Evolutionary conservation across 2,329 filamentous ascomycete genomes (phyloP), one percentile per base, ranked within the genome.

Genomic region (Fusarium multiceps): DNA sequence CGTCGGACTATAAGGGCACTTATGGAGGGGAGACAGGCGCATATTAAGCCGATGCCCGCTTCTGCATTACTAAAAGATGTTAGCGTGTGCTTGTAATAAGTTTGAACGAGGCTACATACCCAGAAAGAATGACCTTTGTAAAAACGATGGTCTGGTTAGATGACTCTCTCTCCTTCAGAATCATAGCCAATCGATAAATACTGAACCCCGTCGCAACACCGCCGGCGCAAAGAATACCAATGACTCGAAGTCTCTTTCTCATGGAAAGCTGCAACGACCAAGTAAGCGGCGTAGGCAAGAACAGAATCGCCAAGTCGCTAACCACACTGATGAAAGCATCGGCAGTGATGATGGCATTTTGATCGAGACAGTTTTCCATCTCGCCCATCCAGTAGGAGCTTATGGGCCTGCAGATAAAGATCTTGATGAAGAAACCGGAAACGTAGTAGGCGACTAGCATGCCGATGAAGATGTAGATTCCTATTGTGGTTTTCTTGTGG

Each of bases 321-420:
- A 71, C 51, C 4, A 59, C 64, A n/a, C 69, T 71, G 10, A 71
- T 71, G 10, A 71, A 68, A 7, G 69, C 63, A 46, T 71, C 69
- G 1, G 69, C 69, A 0, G 69, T 71, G 20, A 71, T 71, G 7
- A 71, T 71, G 4, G 69, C 69, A 9, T 54, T 71, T 21, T 81
- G 78, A 43, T 82, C 63, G n/a, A 81, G 61, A 64, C 80, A 82
- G 20, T 78, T 78, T 4, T 68, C 61, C 20, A 54, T 37, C 4
- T 76, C 55, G 3, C 76, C 73, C 7, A 63, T 56, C 82, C 82
- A 84, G 64, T 82, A 84, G 1, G 76, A 78, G 4, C 72, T 59
- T 42, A 84, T 81, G 2, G 82, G 82, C 45, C 71, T 70, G 70
- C 82, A 84, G 46, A 83, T 78, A 40, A 81, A 78, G 49, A 82